A percentile compares a stretch with the other conserved stretches of the same genome.
Conservation (phyloP, 2,329 filamentous ascomycete species). For the Talaromyces rugulosus region DNA sequence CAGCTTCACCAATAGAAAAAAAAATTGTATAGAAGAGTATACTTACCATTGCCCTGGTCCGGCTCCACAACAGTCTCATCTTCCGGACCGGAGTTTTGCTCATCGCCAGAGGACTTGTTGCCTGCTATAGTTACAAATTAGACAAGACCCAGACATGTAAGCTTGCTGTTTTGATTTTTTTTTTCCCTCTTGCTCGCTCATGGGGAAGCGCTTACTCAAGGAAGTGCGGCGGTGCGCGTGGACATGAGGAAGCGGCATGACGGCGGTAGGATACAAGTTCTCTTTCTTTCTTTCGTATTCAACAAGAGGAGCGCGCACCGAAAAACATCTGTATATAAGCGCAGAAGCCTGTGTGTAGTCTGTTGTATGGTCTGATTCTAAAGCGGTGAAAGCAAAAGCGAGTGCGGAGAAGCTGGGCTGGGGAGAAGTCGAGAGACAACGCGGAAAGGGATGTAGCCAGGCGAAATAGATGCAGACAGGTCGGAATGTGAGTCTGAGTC, state of each 20-base stretch:
- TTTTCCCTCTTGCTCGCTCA: background rate
- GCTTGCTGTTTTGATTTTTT: background rate
- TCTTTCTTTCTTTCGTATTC: background rate
- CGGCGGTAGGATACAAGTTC: background rate
- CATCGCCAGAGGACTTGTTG: slow-evolving; percentile 56
- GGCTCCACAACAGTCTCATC: slow-evolving; percentile 82
- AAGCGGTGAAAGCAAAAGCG: background rate
- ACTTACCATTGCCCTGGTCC: slow-evolving; percentile 87
- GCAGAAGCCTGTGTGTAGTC: background rate
- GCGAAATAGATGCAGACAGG: background rate
- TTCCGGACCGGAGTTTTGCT: slow-evolving; percentile 50
- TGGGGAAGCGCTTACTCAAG: slow-evolving; percentile 29
- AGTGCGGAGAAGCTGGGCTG: background rate
- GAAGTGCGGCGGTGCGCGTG: slow-evolving; percentile 32
- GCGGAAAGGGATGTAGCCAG: background rate
- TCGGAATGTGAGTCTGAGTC: background rate
- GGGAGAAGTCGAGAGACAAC: background rate
- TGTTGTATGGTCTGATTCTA: background rate
- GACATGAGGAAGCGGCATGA: slow-evolving; percentile 34
- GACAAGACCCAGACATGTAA: background rate
- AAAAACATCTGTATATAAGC: background rate
- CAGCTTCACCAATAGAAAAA: background rate
- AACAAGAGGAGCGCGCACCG: background rate
- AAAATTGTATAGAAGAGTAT: background rate
- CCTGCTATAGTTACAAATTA: slow-evolving; percentile 26